Conservation (phyloP, 2,329 filamentous ascomycete genomes). For the Bipolaris victoriae region DNA sequence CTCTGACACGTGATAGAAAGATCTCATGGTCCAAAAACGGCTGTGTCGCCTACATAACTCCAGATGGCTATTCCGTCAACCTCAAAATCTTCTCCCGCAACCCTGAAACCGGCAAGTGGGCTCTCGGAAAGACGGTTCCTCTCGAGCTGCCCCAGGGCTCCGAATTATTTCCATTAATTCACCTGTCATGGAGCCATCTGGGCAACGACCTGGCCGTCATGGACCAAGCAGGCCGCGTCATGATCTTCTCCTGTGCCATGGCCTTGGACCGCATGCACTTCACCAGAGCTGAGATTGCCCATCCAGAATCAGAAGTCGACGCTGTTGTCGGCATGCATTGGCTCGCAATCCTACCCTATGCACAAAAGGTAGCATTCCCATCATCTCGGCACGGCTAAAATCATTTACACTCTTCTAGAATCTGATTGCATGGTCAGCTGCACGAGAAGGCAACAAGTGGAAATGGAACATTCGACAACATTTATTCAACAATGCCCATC, state of each 20-base stretch:
- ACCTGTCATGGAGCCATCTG: conserved; percentile 80
- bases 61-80: conserved; percentile 72
- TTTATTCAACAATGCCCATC: conserved; percentile 72
- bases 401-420: conserved; percentile 32
- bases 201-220: conserved; percentile 82
- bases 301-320: conserved; percentile 74
- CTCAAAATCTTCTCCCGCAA: conserved; percentile 75
- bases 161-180: conserved; percentile 71
- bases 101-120: conserved; percentile 74
- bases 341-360: conserved; percentile 62
- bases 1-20: conserved; percentile 59
- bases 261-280: conserved; percentile 74
- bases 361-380: conserved; percentile 41
- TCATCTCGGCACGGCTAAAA: background rate
- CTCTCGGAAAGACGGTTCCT: conserved; percentile 72
- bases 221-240: conserved; percentile 78
- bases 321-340: conserved; percentile 85
- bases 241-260: conserved; percentile 73
- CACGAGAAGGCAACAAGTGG: conserved; percentile 60
- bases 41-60: conserved; percentile 79
- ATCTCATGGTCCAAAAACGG: conserved; percentile 89
- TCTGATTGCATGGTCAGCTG: conserved; percentile 50
- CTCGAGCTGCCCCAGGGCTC: conserved; percentile 68
- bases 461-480: conserved; percentile 71
- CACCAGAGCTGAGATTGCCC: conserved; percentile 67